Conservation (phyloP, 1,139 yeast genomes). For the Geotrichum histeridarum region DNA sequence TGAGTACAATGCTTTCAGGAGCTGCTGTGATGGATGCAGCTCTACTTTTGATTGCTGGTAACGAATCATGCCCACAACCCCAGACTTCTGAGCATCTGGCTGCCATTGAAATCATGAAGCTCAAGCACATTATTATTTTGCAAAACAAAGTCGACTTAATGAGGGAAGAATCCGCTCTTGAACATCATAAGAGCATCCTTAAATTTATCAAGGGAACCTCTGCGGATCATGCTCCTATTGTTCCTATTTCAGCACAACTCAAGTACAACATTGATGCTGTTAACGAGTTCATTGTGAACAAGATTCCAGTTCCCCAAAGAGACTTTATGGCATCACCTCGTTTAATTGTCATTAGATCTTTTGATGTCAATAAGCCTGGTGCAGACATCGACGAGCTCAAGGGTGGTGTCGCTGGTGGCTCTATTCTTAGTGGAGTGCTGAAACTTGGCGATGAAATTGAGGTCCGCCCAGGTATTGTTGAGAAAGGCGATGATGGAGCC, state of each 20-base stretch:
- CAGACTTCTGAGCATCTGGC: slow-evolving; percentile 99
- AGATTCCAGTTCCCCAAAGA: slow-evolving; percentile 93
- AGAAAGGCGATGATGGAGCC: slow-evolving; percentile 76
- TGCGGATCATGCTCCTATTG: slow-evolving; percentile 98
- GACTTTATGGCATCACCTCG: slow-evolving; percentile 92
- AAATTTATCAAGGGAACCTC: slow-evolving; percentile 95
- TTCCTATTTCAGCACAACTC: slow-evolving; percentile 97
- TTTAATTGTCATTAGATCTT: slow-evolving; percentile 94
- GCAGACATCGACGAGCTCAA: slow-evolving; percentile 93
- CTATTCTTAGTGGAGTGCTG: slow-evolving; percentile 94
- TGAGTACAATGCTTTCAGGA: slow-evolving; percentile 99
- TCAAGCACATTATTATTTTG: slow-evolving; percentile 90
- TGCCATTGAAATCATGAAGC: slow-evolving; percentile 98
- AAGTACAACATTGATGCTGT: slow-evolving; percentile 98
- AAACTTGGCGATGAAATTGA: slow-evolving; percentile 97
- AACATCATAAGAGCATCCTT: slow-evolving; percentile 87
- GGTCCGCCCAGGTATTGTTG: slow-evolving; percentile 97
- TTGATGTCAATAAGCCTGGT: slow-evolving; percentile 98
- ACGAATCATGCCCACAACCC: slow-evolving; percentile 99
- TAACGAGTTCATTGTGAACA: slow-evolving; percentile 89
- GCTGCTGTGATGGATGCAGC: slow-evolving; percentile 99
- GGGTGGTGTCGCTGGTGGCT: slow-evolving; percentile 99
- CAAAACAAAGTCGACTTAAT: slow-evolving; percentile 98
- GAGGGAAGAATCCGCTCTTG: slow-evolving; percentile 95
- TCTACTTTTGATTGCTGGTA: slow-evolving; percentile 89